Percentiles rank a stretch among this genome's conserved stretches.
These are phyloP conservation scores for Ricinus communis DNA, from an alignment of 345 rosid species.

Conservation along the genomic window DNA sequence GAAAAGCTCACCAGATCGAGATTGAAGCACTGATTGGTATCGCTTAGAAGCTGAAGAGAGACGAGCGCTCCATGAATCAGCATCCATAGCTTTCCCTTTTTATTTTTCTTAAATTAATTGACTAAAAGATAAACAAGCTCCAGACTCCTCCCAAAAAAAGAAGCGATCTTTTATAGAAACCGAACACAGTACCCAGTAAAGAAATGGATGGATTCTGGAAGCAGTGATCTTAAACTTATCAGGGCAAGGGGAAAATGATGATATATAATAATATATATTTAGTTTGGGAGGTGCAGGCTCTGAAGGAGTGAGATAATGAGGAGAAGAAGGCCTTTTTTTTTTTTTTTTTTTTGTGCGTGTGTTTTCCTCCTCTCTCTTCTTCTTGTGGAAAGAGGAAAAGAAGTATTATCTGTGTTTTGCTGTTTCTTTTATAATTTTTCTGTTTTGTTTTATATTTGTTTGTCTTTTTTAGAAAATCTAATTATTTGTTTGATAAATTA, in stretches of 20 bases:
- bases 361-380: neutral
- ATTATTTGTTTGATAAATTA: too few relatives aligned
- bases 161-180: neutral
- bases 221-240: constrained; percentile 6
- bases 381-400: constrained; percentile 1
- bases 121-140: neutral
- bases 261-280: neutral
- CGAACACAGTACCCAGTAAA: neutral
- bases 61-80: constrained; percentile 86
- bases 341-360: neutral
- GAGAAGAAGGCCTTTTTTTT: neutral
- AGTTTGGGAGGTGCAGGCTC: neutral
- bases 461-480: neutral
- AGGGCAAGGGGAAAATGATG: neutral
- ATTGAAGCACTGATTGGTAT: constrained; percentile 75
- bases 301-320: constrained; percentile 17
- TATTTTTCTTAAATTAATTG: neutral
- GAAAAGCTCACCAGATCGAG: constrained; percentile 78
- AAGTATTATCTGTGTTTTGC: neutral
- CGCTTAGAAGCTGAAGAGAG: constrained; percentile 79
- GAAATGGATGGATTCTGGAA: neutral
- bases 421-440: constrained; percentile 1
- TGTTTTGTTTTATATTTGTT: neutral
- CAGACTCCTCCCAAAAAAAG: neutral
- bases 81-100: constrained; percentile 55